phyloP scores from a whole-genome alignment of 345 rosid species.

The Dipteronia dyeriana region DNA sequence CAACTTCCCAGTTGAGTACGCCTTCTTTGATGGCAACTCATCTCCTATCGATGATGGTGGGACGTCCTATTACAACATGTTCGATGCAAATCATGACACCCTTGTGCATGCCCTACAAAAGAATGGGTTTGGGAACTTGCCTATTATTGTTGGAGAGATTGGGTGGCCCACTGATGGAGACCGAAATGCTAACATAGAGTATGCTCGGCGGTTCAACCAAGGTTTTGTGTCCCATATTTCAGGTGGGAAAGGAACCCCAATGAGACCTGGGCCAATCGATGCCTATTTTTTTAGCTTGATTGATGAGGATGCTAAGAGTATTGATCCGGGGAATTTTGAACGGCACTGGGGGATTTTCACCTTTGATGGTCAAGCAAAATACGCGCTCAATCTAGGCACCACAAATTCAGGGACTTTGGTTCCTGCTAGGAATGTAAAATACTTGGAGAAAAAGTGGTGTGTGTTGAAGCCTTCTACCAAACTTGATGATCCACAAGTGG shows the following conservation, averaged over 20 bases:
- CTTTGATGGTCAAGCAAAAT: conserved; percentile 73
- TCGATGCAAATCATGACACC: conserved; percentile 90
- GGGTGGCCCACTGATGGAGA: conserved; percentile 99
- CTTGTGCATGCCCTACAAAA: conserved; percentile 77
- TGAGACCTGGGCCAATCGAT: conserved; percentile 70
- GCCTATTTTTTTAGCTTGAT: conserved; percentile 76
- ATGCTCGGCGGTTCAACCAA: conserved; percentile 84
- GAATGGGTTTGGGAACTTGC: conserved; percentile 77
- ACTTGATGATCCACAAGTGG: conserved; percentile 67
- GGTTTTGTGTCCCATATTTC: conserved; percentile 74
- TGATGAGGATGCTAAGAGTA: conserved; percentile 86
- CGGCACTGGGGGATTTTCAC: conserved; percentile 87
- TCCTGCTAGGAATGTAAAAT: conserved; percentile 52
- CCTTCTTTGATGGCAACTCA: conserved; percentile 79
- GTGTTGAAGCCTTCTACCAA: conserved; percentile 61
- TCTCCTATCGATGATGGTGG: conserved; percentile 75
- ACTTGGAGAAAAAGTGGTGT: conserved; percentile 75
- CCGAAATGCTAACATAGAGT: conserved; percentile 61
- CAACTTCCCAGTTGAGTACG: conserved; percentile 82
- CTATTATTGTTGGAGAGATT: conserved; percentile 79
- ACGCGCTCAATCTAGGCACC: conserved; percentile 76
- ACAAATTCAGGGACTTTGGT: conserved; percentile 65
- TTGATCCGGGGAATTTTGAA: conserved; percentile 86
- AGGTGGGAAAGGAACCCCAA: conserved; percentile 85
- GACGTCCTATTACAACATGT: conserved; percentile 63